phyloP scores from a whole-genome alignment of 805 yeast genomes.

The Starmerella cellae region DNA sequence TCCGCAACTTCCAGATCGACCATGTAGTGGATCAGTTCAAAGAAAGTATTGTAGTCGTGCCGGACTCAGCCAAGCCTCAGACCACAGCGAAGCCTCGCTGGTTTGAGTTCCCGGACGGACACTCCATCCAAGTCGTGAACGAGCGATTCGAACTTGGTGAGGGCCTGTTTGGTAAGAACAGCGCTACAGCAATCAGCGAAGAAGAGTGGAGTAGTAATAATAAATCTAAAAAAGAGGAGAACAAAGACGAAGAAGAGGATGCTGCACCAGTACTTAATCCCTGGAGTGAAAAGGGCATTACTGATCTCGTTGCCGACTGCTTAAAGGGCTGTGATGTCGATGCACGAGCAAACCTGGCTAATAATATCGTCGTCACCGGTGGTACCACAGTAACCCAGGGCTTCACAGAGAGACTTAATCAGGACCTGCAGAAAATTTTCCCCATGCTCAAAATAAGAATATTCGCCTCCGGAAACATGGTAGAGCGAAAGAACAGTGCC shows the following conservation, averaged over 20 bases:
- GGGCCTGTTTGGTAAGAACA: conserved; percentile 40
- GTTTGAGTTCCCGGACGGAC: conserved; percentile 59
- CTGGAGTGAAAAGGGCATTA: conserved; percentile 32
- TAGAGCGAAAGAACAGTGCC: conserved; percentile 65
- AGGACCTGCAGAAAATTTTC: conserved; percentile 52
- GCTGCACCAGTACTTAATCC: conserved; percentile 1
- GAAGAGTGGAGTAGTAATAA: background rate
- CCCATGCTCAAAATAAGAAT: conserved; percentile 80
- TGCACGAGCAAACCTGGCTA: conserved; percentile 76
- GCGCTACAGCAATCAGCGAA: background rate
- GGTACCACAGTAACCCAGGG: conserved; percentile 73
- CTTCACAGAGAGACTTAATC: conserved; percentile 58
- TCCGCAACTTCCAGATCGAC: conserved; percentile 42
- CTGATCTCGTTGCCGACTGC: conserved; percentile 46
- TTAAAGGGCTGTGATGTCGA: conserved; percentile 55
- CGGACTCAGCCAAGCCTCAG: conserved; percentile 4
- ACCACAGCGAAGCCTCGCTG: conserved; percentile 29
- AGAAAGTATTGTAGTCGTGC: conserved; percentile 32
- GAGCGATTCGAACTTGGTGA: conserved; percentile 58
- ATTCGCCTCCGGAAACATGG: conserved; percentile 57
- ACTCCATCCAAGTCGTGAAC: conserved; percentile 43
- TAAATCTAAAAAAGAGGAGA: conserved; percentile 1
- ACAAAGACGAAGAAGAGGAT: conserved; percentile 5
- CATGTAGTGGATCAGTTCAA: conserved; percentile 59
- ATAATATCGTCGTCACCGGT: conserved; percentile 78